phyloP scores from a whole-genome alignment of 148 eudicot genomes.

The Linanthus parryae region DNA sequence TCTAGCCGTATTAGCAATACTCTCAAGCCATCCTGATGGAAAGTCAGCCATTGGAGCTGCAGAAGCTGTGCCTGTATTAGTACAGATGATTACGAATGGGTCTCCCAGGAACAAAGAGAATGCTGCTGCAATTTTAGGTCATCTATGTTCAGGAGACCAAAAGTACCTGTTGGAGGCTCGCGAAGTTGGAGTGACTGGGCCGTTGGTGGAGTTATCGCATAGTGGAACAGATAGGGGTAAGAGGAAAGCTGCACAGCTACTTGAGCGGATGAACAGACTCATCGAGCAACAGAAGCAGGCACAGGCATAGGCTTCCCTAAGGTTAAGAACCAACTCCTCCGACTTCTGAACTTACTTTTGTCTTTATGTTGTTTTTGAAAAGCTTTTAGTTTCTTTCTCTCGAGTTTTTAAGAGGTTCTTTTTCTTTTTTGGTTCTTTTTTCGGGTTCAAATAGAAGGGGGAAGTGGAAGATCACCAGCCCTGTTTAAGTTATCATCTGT shows the following conservation, averaged over 20 bases:
- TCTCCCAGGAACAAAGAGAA: constrained; percentile 9
- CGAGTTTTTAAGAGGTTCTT: constrained; percentile 11
- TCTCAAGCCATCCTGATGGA: constrained; percentile 83
- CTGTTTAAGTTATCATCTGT: constrained; percentile 14
- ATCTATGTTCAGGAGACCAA: constrained; percentile 75
- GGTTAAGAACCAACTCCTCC: constrained; percentile 8
- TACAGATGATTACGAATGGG: constrained; percentile 2
- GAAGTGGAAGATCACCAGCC: constrained; percentile 68
- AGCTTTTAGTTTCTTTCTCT: constrained; percentile 1
- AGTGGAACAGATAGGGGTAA: constrained; percentile 87
- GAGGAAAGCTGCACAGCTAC: constrained; percentile 74
- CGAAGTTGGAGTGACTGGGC: constrained; percentile 54
- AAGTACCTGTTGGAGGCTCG: constrained; percentile 49
- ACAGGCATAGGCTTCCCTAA: constrained; percentile 33
- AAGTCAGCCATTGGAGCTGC: constrained; percentile 71
- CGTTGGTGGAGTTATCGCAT: constrained; percentile 51
- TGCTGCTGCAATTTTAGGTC: constrained; percentile 45
- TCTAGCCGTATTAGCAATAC: constrained; percentile 75
- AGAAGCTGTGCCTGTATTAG: constrained; percentile 40
- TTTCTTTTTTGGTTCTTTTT: constrained; percentile 13
- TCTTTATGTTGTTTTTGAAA: constrained; percentile 33
- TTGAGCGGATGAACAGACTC: constrained; percentile 64
- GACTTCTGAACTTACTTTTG: too few relatives aligned
- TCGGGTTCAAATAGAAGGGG: constrained; percentile 23
- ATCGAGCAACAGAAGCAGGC: constrained; percentile 62